Conservation (phyloP, 768 basidiomycete species). For the Tephrocybe sp. region DNA sequence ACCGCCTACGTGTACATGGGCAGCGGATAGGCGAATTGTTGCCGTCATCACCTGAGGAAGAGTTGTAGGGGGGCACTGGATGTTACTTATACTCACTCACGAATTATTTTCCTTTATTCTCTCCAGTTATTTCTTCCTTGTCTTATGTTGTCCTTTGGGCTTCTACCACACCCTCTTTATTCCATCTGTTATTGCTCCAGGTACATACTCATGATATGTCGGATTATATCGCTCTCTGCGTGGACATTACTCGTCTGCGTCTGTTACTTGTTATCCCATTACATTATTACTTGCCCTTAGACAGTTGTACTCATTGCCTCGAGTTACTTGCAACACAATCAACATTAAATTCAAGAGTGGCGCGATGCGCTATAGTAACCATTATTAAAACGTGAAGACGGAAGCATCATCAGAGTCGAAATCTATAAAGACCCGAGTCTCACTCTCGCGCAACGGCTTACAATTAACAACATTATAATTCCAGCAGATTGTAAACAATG, state of each 20-base stretch:
- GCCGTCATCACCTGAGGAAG: constrained; percentile 31
- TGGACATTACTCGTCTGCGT: background rate
- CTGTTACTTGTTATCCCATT: background rate
- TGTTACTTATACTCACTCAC: constrained; percentile 1
- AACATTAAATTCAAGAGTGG: too few relatives aligned
- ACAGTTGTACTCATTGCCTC: constrained; percentile 11
- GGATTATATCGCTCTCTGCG: constrained; percentile 7
- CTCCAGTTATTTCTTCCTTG: constrained; percentile 10
- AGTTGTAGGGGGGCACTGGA: constrained; percentile 9
- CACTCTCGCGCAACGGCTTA: too few relatives aligned
- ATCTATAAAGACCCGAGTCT: too few relatives aligned
- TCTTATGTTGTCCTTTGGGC: constrained; percentile 6
- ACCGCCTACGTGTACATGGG: constrained; percentile 82
- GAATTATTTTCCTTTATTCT: constrained; percentile 8
- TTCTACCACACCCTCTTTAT: constrained; percentile 10
- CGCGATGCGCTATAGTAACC: too few relatives aligned
- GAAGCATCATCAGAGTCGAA: too few relatives aligned
- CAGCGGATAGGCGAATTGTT: constrained; percentile 45
- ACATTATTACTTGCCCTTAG: constrained; percentile 7
- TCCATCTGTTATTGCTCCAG: constrained; percentile 7
- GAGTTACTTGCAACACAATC: too few relatives aligned
- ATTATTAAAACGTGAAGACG: too few relatives aligned
- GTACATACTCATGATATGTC: constrained; percentile 6
- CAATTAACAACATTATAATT: too few relatives aligned
- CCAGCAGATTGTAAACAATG: too few relatives aligned